Base-by-base conservation (phyloP, 2,329 filamentous ascomycete genomes). In the Aspergillus alliaceus region DNA sequence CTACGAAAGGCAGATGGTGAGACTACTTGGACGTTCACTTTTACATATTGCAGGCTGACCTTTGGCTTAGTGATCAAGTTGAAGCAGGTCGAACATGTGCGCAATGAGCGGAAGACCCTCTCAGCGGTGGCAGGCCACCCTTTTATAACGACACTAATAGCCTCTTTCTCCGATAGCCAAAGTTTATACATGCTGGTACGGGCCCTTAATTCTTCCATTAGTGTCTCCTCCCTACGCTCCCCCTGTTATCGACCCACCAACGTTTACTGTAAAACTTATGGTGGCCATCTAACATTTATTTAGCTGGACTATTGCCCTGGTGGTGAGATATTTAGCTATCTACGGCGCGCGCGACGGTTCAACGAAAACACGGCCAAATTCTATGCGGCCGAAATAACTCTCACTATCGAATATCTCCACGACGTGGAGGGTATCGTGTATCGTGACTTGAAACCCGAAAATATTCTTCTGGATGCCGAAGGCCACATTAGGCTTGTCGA, bases 41-140 rank as follows among this genome's bases (percentile, higher is more conserved):
- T 4, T 18, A 3, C 24, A n/a, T 20, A 8, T n/a, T 14, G 31
- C 11, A 8, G 32, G 49, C 49, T 56, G 31, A 56, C 25, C 7
- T 18, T 31, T 4, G 32, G 14, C 32, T 50, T 58, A 80, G 79
- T 82, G 53, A 79, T 82, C 66, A 84, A 85, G 57, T 75, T 88
- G 66, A 88, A 88, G 77, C 86, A 88, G 67, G 84, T 88, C 60
- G 86, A 88, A 74, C 86, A 88, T 74, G 85, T 88, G 48, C 82
- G 84, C 62, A 88, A 87, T 73, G 86, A 88, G 75, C 81, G 85
- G 64, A 86, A 84, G 64, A 82, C 86, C 34, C 81, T 88, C 20
- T 81, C 82, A 32, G 82, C 82, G 35, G 85, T 87, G 37, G 81
- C 84, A 32, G 86, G 84, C 3, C 83, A 88, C 62, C 86, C 86